These are phyloP conservation scores for Murraya koenigii DNA, from an alignment of 345 rosid genomes.

Conservation along the genomic window DNA sequence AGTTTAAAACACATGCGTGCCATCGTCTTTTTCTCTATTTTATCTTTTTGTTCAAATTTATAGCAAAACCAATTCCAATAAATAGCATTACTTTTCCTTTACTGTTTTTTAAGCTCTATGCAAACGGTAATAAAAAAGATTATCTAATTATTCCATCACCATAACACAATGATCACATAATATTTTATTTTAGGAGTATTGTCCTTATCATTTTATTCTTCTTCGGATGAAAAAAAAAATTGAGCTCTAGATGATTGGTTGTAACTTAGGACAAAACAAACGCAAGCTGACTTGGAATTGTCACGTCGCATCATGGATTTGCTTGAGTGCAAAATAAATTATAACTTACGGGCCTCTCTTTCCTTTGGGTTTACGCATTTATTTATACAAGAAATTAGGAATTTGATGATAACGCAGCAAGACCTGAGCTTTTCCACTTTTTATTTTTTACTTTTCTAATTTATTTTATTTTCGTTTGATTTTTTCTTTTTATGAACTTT, in stretches of 20 bases:
- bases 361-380: background rate
- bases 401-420: background rate
- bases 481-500: too few species aligned
- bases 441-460: too few species aligned
- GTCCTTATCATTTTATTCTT: background rate
- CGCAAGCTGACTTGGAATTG: slow-evolving; percentile 6
- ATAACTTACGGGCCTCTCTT: background rate
- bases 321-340: background rate
- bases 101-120: background rate
- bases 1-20: too few species aligned
- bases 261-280: background rate
- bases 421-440: background rate
- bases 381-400: background rate
- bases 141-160: background rate
- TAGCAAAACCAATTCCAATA: background rate
- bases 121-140: background rate
- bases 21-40: too few species aligned
- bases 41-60: background rate
- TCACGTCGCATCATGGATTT: background rate
- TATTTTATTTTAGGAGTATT: too few species aligned
- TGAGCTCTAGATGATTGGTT: background rate
- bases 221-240: background rate
- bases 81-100: background rate
- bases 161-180: background rate
- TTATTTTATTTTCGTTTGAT: too few species aligned